A percentile compares a stretch with the other conserved stretches of the same genome.
These are phyloP conservation scores for Kodamaea restingae DNA, from an alignment of 805 yeast genomes.

Conservation along the genomic window DNA sequence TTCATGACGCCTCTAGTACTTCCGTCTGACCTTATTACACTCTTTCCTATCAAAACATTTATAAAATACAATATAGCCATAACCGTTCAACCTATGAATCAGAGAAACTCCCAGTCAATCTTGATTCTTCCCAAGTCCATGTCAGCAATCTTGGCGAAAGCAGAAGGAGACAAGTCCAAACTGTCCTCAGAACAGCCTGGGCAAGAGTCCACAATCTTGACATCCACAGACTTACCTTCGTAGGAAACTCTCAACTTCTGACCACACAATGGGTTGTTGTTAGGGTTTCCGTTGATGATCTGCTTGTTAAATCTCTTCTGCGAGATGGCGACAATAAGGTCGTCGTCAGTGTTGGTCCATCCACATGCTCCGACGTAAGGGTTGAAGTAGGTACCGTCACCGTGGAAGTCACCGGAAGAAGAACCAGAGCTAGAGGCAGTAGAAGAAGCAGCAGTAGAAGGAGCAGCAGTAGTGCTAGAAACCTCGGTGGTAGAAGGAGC, in stretches of 20 bases:
- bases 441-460: slow-evolving; percentile 12
- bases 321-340: slow-evolving; percentile 52
- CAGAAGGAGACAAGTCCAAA: slow-evolving; percentile 60
- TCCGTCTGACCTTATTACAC: too few relatives aligned
- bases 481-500: slow-evolving; percentile 1
- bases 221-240: slow-evolving; percentile 50
- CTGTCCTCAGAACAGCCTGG: slow-evolving; percentile 48
- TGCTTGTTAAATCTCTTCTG: slow-evolving; percentile 35
- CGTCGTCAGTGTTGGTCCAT: slow-evolving; percentile 38
- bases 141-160: slow-evolving; percentile 50
- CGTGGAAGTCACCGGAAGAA: slow-evolving; percentile 20
- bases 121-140: slow-evolving; percentile 49
- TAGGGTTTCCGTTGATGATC: slow-evolving; percentile 34
- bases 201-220: slow-evolving; percentile 56
- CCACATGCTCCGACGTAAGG: slow-evolving; percentile 58
- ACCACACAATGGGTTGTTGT: slow-evolving; percentile 51
- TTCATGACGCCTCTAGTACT: too few relatives aligned
- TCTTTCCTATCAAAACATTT: too few relatives aligned
- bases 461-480: slow-evolving; percentile 7
- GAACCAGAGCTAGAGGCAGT: slow-evolving; percentile 9
- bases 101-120: slow-evolving; percentile 45
- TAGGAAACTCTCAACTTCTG: slow-evolving; percentile 44
- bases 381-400: slow-evolving; percentile 49
- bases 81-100: too few relatives aligned
- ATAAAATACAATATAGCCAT: too few relatives aligned